Percentiles rank a stretch among this genome's conserved stretches.
phyloP scores from a whole-genome alignment of 345 rosid genomes.

The Aegle marmelos region DNA sequence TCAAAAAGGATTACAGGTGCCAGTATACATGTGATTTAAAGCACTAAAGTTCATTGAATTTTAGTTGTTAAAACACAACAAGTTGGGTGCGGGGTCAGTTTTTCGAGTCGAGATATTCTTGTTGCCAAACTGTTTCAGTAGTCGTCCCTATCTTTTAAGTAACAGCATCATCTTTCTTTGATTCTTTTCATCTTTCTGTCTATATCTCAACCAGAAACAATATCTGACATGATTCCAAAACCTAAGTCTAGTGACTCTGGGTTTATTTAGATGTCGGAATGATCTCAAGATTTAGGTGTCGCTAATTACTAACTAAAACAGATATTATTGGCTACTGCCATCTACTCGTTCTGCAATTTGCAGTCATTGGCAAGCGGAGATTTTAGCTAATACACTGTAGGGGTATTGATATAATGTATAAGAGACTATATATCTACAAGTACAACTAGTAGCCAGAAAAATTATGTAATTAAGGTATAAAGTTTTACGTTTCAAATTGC shows the following conservation, averaged over 20 bases:
- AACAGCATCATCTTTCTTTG: background rate
- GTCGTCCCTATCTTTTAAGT: background rate
- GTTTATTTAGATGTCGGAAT: slow-evolving; percentile 14
- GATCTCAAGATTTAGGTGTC: background rate
- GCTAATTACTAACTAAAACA: background rate
- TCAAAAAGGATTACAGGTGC: slow-evolving; percentile 7
- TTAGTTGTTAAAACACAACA: background rate
- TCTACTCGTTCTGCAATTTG: background rate
- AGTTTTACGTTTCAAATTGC: background rate
- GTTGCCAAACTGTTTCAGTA: background rate
- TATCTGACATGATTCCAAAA: slow-evolving; percentile 35
- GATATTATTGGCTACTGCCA: background rate
- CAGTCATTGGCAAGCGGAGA: background rate
- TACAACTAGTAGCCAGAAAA: background rate
- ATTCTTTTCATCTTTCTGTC: background rate
- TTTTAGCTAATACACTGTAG: background rate
- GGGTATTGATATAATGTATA: background rate
- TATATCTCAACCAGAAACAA: slow-evolving; percentile 13
- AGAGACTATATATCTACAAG: background rate
- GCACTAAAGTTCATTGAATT: slow-evolving; percentile 2
- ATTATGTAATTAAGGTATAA: too few relatives aligned
- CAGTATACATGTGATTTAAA: slow-evolving; percentile 8
- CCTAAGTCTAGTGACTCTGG: slow-evolving; percentile 14
- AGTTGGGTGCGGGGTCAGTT: background rate
- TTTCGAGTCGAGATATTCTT: slow-evolving; percentile 8